phyloP scores from a whole-genome alignment of 768 basidiomycete genomes.

The Baorangia bicolor region DNA sequence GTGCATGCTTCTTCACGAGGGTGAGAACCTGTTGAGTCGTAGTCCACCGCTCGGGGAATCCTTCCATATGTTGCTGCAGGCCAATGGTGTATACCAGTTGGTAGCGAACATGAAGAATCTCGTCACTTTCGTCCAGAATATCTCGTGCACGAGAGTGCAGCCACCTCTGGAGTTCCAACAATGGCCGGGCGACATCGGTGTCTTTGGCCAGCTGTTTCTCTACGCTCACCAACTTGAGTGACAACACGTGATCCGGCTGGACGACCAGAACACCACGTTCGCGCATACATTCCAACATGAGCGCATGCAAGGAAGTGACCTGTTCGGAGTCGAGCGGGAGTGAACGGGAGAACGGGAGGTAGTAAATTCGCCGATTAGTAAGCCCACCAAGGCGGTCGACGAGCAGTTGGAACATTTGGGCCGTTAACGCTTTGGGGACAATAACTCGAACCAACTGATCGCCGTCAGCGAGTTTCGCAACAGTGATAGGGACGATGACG shows the following conservation, averaged over 20 bases:
- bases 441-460: constrained; percentile 45
- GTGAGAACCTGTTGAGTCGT: constrained; percentile 28
- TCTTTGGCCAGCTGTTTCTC: constrained; percentile 28
- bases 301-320: constrained; percentile 20
- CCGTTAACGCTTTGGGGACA: constrained; percentile 42
- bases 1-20: constrained; percentile 10
- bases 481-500: constrained; percentile 45
- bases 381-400: constrained; percentile 42
- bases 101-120: constrained; percentile 29
- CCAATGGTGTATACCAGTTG: constrained; percentile 37
- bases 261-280: constrained; percentile 41
- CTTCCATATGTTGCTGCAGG: constrained; percentile 24
- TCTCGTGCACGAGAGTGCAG: constrained; percentile 18
- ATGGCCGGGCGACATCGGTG: background rate
- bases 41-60: constrained; percentile 34
- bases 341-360: constrained; percentile 46
- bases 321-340: constrained; percentile 17
- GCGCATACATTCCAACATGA: constrained; percentile 38
- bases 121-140: constrained; percentile 27
- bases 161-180: constrained; percentile 28
- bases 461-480: constrained; percentile 41
- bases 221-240: constrained; percentile 44
- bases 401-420: constrained; percentile 48
- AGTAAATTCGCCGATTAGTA: constrained; percentile 43
- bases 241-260: constrained; percentile 54